Percentiles rank a stretch among this genome's conserved stretches.
Evolutionary conservation across 2,329 filamentous ascomycete genomes (phyloP).

Genomic region (Lomentospora prolificans): DNA sequence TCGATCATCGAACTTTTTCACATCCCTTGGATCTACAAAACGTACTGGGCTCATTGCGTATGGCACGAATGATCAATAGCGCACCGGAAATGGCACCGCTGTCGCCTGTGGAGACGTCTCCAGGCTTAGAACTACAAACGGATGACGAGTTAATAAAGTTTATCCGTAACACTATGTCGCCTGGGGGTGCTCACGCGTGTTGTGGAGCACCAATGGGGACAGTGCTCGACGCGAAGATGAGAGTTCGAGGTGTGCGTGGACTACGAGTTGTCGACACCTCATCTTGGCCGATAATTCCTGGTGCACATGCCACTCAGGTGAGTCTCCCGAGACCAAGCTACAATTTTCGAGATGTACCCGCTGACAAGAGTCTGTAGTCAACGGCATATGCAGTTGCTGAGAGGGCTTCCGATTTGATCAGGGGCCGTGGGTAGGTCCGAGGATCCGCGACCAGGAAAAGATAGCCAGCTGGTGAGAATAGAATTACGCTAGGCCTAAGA

Average conservation of each 20-base stretch:
- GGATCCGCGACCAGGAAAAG: no score
- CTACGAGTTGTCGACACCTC: neutral
- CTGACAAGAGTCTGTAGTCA: neutral
- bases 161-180: conserved; percentile 13
- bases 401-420: neutral
- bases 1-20: conserved; percentile 28
- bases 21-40: conserved; percentile 28
- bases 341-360: neutral
- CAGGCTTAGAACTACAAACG: conserved; percentile 19
- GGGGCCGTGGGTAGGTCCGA: no score
- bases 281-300: neutral
- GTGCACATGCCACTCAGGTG: neutral
- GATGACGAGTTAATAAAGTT: conserved; percentile 22
- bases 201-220: neutral
- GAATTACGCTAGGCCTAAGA: no score
- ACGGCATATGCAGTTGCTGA: conserved; percentile 1
- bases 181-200: conserved; percentile 2
- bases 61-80: conserved; percentile 23
- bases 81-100: conserved; percentile 23
- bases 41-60: conserved; percentile 26
- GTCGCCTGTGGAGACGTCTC: conserved; percentile 21
- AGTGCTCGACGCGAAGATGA: neutral
- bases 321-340: neutral
- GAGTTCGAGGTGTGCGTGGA: neutral
- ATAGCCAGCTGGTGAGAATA: no score